Conservation (phyloP, 441 rosid genomes). For the Kokia cookei region DNA sequence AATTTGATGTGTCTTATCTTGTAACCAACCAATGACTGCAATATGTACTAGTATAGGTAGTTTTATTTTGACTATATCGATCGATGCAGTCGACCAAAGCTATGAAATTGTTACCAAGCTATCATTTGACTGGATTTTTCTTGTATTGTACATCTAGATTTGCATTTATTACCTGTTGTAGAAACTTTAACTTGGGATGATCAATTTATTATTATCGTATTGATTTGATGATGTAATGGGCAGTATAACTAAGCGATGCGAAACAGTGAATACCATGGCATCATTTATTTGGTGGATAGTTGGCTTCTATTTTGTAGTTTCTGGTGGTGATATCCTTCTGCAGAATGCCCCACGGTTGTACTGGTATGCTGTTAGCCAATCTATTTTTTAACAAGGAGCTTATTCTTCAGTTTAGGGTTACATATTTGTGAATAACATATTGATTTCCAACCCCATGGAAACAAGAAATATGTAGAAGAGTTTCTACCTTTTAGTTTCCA, state of each 20-base stretch:
- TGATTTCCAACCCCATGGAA: background rate
- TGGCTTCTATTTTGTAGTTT: constrained; percentile 93
- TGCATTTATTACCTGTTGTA: background rate
- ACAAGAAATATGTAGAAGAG: background rate
- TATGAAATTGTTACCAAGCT: background rate
- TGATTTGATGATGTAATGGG: constrained; percentile 19
- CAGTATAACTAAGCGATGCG: constrained; percentile 72
- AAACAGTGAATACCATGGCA: constrained; percentile 78
- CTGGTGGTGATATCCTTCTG: constrained; percentile 72
- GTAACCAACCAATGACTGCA: background rate
- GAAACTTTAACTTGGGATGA: background rate
- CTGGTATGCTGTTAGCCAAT: constrained; percentile 47
- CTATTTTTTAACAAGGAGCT: background rate
- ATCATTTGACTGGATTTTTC: background rate
- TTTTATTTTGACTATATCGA: background rate
- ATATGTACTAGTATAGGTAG: background rate
- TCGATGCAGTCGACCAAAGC: background rate
- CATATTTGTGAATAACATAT: background rate
- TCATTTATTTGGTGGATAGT: constrained; percentile 96
- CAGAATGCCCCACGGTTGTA: constrained; percentile 61
- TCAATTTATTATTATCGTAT: constrained; percentile 6
- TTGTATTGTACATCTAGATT: background rate
- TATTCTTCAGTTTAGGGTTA: background rate
- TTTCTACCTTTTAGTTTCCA: background rate
- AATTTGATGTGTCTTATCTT: background rate